Conservation (phyloP, 2,329 filamentous ascomycete species). For the Colletotrichum lindemuthianum region DNA sequence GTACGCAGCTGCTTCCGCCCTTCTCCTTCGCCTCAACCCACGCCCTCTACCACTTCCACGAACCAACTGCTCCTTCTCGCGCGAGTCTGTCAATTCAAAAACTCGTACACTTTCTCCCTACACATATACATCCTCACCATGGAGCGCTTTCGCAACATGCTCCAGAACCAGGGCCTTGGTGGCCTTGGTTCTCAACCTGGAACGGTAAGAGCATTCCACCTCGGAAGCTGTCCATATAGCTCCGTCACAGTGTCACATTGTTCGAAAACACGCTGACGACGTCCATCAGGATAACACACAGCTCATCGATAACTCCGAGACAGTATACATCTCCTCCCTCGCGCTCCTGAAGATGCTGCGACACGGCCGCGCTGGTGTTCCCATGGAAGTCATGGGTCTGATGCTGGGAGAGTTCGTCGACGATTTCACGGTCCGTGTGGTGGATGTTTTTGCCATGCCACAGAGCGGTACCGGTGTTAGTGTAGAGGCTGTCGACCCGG, state of each 20-base stretch:
- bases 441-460: constrained; percentile 99
- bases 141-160: constrained; percentile 92
- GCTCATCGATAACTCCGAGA: constrained; percentile 98
- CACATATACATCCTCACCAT: constrained; percentile 58
- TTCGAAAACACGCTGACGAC: neutral
- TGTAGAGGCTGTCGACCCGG: constrained; percentile 97
- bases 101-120: neutral
- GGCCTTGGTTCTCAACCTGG: constrained; percentile 69
- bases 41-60: constrained; percentile 13
- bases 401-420: constrained; percentile 99
- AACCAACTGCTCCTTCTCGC: neutral
- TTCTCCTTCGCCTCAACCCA: constrained; percentile 29
- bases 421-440: constrained; percentile 97
- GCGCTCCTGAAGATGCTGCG: constrained; percentile 98
- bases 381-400: constrained; percentile 99
- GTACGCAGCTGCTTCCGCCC: constrained; percentile 35
- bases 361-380: constrained; percentile 95
- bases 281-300: constrained; percentile 79
- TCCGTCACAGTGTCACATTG: neutral
- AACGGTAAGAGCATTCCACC: constrained; percentile 60
- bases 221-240: constrained; percentile 23
- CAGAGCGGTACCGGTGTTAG: constrained; percentile 98
- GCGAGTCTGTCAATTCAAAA: constrained; percentile 1
- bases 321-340: constrained; percentile 98
- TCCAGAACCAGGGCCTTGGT: constrained; percentile 79